Conservation (phyloP, 1,139 yeast genomes). For the Nakaseomyces delphensis region DNA sequence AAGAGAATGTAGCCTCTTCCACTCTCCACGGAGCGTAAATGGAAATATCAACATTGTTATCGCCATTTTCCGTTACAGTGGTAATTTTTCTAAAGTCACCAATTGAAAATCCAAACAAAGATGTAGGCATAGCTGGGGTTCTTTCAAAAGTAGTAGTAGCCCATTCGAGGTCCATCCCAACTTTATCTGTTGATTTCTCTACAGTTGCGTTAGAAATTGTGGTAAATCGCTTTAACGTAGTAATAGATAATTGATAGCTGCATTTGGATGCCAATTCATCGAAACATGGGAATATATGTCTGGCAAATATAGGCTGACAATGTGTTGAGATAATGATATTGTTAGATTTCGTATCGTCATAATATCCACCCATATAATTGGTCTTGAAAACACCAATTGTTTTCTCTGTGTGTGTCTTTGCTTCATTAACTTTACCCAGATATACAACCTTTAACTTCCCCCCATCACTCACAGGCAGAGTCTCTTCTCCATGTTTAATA, state of each 20-base stretch:
- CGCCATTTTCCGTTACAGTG: constrained; percentile 19
- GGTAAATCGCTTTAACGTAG: constrained; percentile 37
- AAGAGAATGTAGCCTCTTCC: constrained; percentile 38
- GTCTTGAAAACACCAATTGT: constrained; percentile 65
- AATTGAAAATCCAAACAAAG: constrained; percentile 55
- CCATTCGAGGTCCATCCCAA: constrained; percentile 17
- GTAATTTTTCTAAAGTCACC: constrained; percentile 55
- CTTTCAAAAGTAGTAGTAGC: constrained; percentile 36
- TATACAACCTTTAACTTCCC: constrained; percentile 29
- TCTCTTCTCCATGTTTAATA: constrained; percentile 14
- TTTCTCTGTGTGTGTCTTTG: constrained; percentile 46
- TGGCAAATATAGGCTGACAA: constrained; percentile 58
- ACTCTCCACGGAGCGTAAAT: constrained; percentile 48
- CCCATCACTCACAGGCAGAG: not conserved
- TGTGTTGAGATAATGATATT: constrained; percentile 57
- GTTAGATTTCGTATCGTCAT: constrained; percentile 39
- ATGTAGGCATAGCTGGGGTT: constrained; percentile 52
- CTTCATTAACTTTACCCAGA: constrained; percentile 49
- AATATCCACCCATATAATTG: constrained; percentile 43
- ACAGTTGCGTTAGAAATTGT: constrained; percentile 42
- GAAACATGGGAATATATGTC: constrained; percentile 53
- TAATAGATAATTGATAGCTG: constrained; percentile 41
- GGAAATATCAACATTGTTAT: constrained; percentile 35
- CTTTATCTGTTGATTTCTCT: constrained; percentile 17
- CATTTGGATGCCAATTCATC: constrained; percentile 55